These are phyloP conservation scores for Cercophora newfieldiana DNA, from an alignment of 495 filamentous ascomycete species.

Conservation along the genomic window DNA sequence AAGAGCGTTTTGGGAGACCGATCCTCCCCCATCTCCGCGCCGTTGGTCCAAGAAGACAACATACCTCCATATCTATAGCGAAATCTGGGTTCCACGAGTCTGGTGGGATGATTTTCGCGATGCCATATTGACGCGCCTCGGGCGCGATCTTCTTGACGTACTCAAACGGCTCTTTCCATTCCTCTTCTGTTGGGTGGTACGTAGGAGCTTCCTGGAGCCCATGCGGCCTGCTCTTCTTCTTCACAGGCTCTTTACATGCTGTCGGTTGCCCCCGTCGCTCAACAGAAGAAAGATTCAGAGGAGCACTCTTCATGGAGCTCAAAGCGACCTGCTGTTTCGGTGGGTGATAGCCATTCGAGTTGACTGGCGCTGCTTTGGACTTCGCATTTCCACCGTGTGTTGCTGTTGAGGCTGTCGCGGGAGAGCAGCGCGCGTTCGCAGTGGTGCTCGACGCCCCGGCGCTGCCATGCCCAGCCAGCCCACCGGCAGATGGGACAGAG, in stretches of 20 bases:
- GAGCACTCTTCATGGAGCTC: constrained; percentile 53
- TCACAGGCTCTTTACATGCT: constrained; percentile 70
- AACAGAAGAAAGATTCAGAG: constrained; percentile 85
- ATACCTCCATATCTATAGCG: constrained; percentile 94
- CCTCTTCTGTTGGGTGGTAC: constrained; percentile 85
- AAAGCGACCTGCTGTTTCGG: constrained; percentile 48
- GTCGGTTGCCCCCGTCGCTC: constrained; percentile 83
- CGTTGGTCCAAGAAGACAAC: constrained; percentile 26
- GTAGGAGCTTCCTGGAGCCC: constrained; percentile 88
- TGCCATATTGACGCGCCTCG: constrained; percentile 81
- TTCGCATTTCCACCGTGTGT: constrained; percentile 41
- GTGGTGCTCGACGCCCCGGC: constrained; percentile 35
- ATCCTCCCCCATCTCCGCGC: neutral
- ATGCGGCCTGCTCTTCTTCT: constrained; percentile 73
- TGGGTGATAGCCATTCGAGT: constrained; percentile 56
- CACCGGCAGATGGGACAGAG: constrained; percentile 41
- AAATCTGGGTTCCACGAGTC: constrained; percentile 92
- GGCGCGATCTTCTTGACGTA: constrained; percentile 88
- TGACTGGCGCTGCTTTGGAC: constrained; percentile 43
- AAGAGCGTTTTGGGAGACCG: neutral
- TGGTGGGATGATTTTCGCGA: constrained; percentile 93
- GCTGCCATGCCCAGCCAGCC: constrained; percentile 34
- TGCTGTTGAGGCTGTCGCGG: constrained; percentile 38
- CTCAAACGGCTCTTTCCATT: constrained; percentile 90
- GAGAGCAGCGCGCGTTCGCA: constrained; percentile 50